A percentile compares a stretch with the other conserved stretches of the same genome.
Evolutionary conservation across 1,284 basidiomycete species (phyloP).

Genomic region (Lentinus polychrous): DNA sequence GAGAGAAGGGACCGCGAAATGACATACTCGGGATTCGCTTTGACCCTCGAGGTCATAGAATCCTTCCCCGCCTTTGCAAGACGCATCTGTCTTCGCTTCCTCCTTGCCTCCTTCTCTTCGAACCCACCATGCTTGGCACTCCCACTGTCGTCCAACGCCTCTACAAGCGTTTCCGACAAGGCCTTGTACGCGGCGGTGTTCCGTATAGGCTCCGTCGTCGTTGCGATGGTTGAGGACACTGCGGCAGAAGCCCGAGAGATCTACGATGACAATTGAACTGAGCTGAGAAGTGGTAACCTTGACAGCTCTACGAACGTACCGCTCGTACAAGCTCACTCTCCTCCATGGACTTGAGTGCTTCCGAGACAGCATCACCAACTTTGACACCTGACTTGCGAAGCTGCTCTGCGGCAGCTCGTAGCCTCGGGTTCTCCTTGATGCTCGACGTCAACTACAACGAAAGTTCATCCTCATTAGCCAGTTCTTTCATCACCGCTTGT

Average conservation of each 20-base stretch:
- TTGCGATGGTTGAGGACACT: constrained; percentile 72
- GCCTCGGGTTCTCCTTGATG: constrained; percentile 93
- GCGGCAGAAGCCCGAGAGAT: constrained; percentile 77
- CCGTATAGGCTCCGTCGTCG: constrained; percentile 87
- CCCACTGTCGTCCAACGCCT: constrained; percentile 91
- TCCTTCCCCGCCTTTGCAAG: constrained; percentile 78
- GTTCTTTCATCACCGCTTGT: constrained; percentile 5
- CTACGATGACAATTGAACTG: constrained; percentile 26
- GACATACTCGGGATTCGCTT: constrained; percentile 74
- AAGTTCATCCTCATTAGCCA: constrained; percentile 5
- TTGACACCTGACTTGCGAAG: constrained; percentile 86
- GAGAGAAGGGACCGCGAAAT: background rate
- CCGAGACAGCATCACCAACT: constrained; percentile 88
- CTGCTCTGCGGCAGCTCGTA: constrained; percentile 89
- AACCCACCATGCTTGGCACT: constrained; percentile 91
- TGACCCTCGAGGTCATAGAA: constrained; percentile 43
- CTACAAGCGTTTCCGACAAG: constrained; percentile 82
- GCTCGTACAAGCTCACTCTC: constrained; percentile 90
- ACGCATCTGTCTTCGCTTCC: constrained; percentile 67
- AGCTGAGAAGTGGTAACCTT: background rate
- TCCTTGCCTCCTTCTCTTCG: constrained; percentile 84
- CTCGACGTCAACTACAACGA: constrained; percentile 75
- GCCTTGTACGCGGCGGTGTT: constrained; percentile 95
- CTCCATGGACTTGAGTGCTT: constrained; percentile 88
- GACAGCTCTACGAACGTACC: constrained; percentile 34